Conservation (phyloP, 768 basidiomycete species). For the Phylloporus sp. region DNA sequence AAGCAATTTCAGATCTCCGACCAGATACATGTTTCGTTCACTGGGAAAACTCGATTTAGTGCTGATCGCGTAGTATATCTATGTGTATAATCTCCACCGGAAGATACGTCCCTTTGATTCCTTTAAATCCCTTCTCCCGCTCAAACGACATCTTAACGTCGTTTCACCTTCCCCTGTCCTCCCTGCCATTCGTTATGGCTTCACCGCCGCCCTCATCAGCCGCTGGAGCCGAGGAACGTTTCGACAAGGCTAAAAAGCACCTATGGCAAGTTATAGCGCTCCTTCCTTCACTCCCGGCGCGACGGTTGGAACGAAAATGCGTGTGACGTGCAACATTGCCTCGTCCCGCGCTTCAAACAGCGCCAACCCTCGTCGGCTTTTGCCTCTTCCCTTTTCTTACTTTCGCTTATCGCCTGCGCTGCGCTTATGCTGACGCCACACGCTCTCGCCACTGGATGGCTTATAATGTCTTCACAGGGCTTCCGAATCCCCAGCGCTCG, state of each 20-base stretch:
- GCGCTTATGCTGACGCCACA: constrained; percentile 31
- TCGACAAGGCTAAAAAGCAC: constrained; percentile 35
- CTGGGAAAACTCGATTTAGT: constrained; percentile 35
- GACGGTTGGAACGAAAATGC: constrained; percentile 4
- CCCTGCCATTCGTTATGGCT: constrained; percentile 18
- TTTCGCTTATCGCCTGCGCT: constrained; percentile 21
- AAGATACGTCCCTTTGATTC: constrained; percentile 23
- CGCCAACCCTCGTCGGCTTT: constrained; percentile 14
- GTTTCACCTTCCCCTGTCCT: constrained; percentile 23
- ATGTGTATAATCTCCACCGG: constrained; percentile 36
- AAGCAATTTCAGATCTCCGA: constrained; percentile 36
- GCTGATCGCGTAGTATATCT: constrained; percentile 39
- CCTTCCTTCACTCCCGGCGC: constrained; percentile 4
- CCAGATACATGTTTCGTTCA: constrained; percentile 33
- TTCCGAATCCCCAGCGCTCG: constrained; percentile 26
- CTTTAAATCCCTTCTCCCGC: constrained; percentile 29
- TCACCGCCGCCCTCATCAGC: constrained; percentile 18
- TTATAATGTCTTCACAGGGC: constrained; percentile 25
- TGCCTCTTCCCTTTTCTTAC: constrained; percentile 7
- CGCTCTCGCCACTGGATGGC: constrained; percentile 15
- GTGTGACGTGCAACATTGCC: constrained; percentile 10
- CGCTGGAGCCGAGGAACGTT: constrained; percentile 27
- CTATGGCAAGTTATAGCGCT: constrained; percentile 27
- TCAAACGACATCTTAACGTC: constrained; percentile 22
- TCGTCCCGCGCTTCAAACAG: constrained; percentile 10